phyloP scores from a whole-genome alignment of 441 rosid species.

The Adansonia rubrostipa region DNA sequence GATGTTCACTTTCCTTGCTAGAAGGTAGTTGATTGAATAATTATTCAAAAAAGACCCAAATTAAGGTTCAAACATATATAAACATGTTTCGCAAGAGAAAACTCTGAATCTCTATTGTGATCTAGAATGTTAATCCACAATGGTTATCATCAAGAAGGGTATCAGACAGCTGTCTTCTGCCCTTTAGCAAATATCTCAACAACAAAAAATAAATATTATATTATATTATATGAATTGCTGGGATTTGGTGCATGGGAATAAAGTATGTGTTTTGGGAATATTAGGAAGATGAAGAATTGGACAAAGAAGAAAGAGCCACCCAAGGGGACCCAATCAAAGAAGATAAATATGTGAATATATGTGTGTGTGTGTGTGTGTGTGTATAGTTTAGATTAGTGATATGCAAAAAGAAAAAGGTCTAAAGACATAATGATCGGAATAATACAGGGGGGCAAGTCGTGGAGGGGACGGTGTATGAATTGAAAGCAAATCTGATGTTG shows the following conservation, averaged over 20 bases:
- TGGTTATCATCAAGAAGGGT: not conserved
- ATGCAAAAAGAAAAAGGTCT: constrained; percentile 12
- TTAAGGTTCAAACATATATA: not conserved
- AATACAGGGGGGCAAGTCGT: not conserved
- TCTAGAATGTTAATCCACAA: not conserved
- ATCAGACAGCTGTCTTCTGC: constrained; percentile 19
- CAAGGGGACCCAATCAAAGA: not conserved
- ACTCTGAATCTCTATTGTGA: not conserved
- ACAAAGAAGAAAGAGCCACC: not conserved
- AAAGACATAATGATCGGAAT: constrained; percentile 2
- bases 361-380: no score
- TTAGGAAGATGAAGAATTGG: not conserved
- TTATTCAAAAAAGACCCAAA: not conserved
- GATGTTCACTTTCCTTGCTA: not conserved
- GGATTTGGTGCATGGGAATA: constrained; percentile 1
- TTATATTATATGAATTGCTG: not conserved
- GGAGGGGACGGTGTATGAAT: not conserved
- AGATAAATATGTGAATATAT: not conserved
- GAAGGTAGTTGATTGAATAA: not conserved
- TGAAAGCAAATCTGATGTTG: constrained; percentile 3
- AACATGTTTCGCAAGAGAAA: not conserved
- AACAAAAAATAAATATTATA: not conserved
- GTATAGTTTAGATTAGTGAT: no score
- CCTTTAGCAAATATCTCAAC: not conserved
- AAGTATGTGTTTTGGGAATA: constrained; percentile 16